Base-by-base conservation (phyloP, 2,329 filamentous ascomycete species). In the Aureobasidium sp. region DNA sequence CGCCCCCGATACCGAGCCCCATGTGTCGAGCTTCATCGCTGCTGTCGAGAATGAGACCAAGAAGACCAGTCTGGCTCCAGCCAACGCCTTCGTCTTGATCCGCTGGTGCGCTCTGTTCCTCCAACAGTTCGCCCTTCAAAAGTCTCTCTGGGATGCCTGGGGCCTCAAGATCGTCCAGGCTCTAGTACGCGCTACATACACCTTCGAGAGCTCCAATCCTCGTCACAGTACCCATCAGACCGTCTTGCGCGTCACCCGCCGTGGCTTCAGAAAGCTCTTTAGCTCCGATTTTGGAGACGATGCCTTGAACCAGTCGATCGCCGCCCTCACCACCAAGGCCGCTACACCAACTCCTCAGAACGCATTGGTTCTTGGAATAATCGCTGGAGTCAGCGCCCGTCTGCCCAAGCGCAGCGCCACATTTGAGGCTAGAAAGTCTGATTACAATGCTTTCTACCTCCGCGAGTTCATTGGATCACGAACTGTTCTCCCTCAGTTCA, bases 91-190 rank as follows among this genome's bases (percentile, higher is more conserved):
- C 71, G 90, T 95, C 51, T 78, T 99, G 66, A 81, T 94, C 15
- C 90, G 96, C 73, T 99, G 93, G 93, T 90, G 86, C 73, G 88
- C 87, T 61, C 73, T 93, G 61, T 75, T 96, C 54, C 82, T 96
- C 66, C 85, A 92, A 68, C 81, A 87, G 61, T 78, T 91, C 27
- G 82, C 82, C 33, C 80, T 80, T 50, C 82, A 75, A 51, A 72
- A 82, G 17, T 70, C 80, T 10, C 72, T 82, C 45, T 91, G 85
- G 86, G 81, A 83, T 54, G 78, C 78, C 68, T 85, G 85, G 71
- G 83, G 83, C 57, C 68, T 80, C 64, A 85, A 90, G 35, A 75
- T 94, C 43, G 75, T 95, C 29, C 73, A 83, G 35, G 82, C 87
- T 51, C 80, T 88, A 70, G 89, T 90, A 25, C 84, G 86, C 69